A percentile compares a stretch with the other conserved stretches of the same genome.
Evolutionary conservation across 2,329 filamentous ascomycete species (phyloP).

Genomic region (Pseudocercospora macadamiae): DNA sequence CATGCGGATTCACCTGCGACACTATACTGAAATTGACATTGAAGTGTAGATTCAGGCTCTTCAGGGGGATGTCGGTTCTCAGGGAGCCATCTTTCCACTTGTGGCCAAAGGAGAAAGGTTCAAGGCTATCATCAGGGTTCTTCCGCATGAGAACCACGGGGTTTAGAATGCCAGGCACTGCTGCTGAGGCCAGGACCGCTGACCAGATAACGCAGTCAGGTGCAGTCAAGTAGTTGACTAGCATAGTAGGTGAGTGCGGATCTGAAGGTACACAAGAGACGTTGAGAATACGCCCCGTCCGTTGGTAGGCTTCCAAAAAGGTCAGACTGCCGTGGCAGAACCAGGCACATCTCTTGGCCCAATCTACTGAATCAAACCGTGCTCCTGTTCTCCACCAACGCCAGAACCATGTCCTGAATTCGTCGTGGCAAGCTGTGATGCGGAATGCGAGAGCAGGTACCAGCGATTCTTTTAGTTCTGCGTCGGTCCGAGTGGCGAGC

Average conservation of each 20-base stretch:
- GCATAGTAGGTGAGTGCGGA: constrained; percentile 86
- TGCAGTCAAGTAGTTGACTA: constrained; percentile 92
- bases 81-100: constrained; percentile 99
- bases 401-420: constrained; percentile 72
- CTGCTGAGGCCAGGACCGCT: constrained; percentile 89
- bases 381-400: constrained; percentile 94
- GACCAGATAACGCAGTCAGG: constrained; percentile 99
- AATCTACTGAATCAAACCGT: constrained; percentile 89
- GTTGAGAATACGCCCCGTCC: constrained; percentile 92
- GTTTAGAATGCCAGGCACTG: constrained; percentile 93
- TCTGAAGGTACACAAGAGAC: constrained; percentile 95
- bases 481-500: constrained; percentile 85
- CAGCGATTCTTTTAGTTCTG: constrained; percentile 82
- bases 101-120: constrained; percentile 94
- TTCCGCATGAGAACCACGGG: constrained; percentile 93
- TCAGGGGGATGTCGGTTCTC: constrained; percentile 92
- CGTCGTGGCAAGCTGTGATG: constrained; percentile 84
- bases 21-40: constrained; percentile 98
- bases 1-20: constrained; percentile 87
- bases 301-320: constrained; percentile 90
- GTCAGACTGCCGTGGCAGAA: constrained; percentile 90
- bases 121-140: constrained; percentile 72
- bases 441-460: constrained; percentile 82
- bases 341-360: constrained; percentile 84
- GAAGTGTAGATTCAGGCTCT: constrained; percentile 92